Percentiles rank a stretch among this genome's conserved stretches.
These are phyloP conservation scores for Cystofilobasidium capitatum DNA, from an alignment of 768 basidiomycete genomes.

Conservation along the genomic window DNA sequence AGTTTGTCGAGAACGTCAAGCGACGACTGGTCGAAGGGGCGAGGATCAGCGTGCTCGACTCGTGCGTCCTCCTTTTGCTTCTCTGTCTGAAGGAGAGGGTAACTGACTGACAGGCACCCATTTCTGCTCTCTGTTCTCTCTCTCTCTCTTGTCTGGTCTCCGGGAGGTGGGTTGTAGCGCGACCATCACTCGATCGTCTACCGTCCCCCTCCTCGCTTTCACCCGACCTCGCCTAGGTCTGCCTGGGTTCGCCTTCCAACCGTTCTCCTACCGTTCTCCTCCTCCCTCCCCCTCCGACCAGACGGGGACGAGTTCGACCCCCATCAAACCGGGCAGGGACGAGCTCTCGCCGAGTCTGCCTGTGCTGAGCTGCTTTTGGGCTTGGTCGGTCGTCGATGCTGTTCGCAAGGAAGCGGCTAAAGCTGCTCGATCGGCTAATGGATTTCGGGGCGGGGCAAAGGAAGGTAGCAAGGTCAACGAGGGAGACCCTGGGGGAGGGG, in stretches of 20 bases:
- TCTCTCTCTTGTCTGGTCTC: no score
- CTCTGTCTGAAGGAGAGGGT: no score
- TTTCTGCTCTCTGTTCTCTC: not conserved
- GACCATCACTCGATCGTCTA: not conserved
- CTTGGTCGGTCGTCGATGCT: not conserved
- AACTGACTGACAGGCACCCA: no score
- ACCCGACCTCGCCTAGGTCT: not conserved
- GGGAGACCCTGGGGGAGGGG: not conserved
- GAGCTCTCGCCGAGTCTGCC: not conserved
- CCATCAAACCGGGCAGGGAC: not conserved
- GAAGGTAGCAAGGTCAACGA: no score
- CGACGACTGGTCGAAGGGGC: not conserved
- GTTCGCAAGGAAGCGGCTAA: not conserved
- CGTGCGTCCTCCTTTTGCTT: not conserved
- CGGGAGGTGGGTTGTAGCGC: not conserved
- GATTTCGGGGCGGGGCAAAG: no score
- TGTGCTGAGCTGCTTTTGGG: not conserved
- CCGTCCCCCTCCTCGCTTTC: not conserved
- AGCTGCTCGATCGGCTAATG: not conserved
- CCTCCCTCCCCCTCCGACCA: not conserved
- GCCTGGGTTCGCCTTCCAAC: not conserved
- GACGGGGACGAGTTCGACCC: not conserved
- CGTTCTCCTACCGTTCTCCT: not conserved
- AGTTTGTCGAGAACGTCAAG: not conserved
- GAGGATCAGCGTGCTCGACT: not conserved